Percentiles rank a stretch among this genome's conserved stretches.
phyloP scores from a whole-genome alignment of 177 flowering plant species.

The Viscum album region DNA sequence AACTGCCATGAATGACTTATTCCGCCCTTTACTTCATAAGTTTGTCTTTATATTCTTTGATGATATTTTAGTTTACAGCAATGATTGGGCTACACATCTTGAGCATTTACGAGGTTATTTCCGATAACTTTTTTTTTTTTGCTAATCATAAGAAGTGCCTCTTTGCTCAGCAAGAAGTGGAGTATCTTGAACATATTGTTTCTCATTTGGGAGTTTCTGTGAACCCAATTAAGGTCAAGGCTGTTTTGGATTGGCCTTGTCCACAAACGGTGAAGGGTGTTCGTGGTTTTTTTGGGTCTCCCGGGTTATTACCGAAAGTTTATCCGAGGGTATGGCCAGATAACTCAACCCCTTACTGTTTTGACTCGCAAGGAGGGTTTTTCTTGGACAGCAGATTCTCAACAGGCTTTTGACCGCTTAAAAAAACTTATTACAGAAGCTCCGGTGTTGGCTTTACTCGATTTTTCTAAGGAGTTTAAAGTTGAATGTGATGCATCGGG shows the following conservation, averaged over 20 bases:
- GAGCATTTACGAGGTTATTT: too few relatives aligned
- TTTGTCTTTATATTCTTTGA: too few relatives aligned
- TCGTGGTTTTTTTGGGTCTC: neutral
- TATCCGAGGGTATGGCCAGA: neutral
- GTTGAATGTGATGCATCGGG: neutral
- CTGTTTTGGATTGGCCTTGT: neutral
- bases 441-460: neutral
- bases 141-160: too few relatives aligned
- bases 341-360: neutral
- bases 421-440: neutral
- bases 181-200: neutral
- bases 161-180: too few relatives aligned
- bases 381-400: neutral
- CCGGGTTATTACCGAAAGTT: neutral
- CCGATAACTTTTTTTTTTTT: too few relatives aligned
- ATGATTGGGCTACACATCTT: too few relatives aligned
- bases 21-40: too few relatives aligned
- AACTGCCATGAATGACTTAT: too few relatives aligned
- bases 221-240: neutral
- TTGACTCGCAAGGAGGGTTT: neutral
- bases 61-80: too few relatives aligned
- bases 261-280: neutral
- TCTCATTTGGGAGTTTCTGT: neutral
- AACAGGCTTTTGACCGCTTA: neutral
- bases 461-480: neutral